These are phyloP conservation scores for Citrus reticulata DNA, from an alignment of 345 rosid species.

Conservation along the genomic window DNA sequence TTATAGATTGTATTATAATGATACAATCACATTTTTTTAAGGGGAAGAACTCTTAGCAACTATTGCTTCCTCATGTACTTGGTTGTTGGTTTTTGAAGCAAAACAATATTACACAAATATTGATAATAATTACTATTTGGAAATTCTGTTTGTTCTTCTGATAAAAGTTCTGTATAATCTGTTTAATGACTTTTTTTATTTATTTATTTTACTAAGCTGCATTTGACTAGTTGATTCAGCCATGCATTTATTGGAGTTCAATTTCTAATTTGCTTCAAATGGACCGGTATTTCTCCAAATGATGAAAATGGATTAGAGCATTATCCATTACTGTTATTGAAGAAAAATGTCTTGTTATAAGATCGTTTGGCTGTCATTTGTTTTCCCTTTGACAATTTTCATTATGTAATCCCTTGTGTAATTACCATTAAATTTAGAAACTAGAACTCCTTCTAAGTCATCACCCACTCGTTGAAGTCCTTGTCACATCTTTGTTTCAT, in stretches of 20 bases:
- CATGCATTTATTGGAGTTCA: not conserved
- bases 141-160: not conserved
- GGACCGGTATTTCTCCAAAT: not conserved
- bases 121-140: not conserved
- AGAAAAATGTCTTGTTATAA: not conserved
- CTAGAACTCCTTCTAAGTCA: not conserved
- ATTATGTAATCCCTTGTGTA: not conserved
- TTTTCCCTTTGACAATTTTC: not conserved
- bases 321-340: not conserved
- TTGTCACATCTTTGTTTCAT: not conserved
- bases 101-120: not conserved
- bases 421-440: not conserved
- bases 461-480: not conserved
- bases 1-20: not conserved
- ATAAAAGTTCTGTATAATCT: not conserved
- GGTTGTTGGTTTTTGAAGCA: not conserved
- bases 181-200: not conserved
- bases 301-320: not conserved
- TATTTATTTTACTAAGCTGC: not conserved
- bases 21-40: not conserved
- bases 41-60: not conserved
- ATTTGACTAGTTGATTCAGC: not conserved
- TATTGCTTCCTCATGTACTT: not conserved
- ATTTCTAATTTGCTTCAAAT: not conserved
- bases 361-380: not conserved